Evolutionary conservation across 371 early-diverging fungal species (phyloP), one percentile per base, ranked within the genome.

Genomic region (Mycotypha africana): DNA sequence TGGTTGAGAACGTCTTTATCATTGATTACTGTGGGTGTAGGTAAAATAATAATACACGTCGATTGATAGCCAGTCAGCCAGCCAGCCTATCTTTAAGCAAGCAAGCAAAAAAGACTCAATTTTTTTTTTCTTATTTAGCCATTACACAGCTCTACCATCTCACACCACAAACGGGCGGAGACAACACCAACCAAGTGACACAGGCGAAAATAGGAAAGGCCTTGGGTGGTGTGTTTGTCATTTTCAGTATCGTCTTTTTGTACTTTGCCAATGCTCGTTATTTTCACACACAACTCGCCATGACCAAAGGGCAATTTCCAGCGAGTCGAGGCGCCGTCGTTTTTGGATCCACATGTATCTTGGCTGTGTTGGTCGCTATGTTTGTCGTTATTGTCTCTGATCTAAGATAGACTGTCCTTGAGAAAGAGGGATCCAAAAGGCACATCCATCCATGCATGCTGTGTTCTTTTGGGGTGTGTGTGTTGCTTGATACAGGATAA

Each of bases 1-100:
- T 89, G 88, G 87, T 51, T 89, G 39, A 72, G 90, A 38, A 82
- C 90, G 1, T 86, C 86, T 5, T 49, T 88, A 33, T 79, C 88
- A 1, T 49, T 87, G 42, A 81, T 85, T 17, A 86, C 88, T 11
- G 84, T 88, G 2, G 89, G 89, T 25, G 82, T 89, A 34, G 79
- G 77, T 74, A 58, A 65, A 58, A n/a, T n/a, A n/a, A n/a, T n/a
- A n/a, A n/a, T n/a, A n/a, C n/a, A n/a, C n/a, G n/a, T n/a, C n/a
- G n/a, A n/a, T n/a, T n/a, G n/a, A n/a, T n/a, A n/a, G n/a, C n/a
- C n/a, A n/a, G n/a, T n/a, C n/a, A n/a, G n/a, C n/a, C n/a, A n/a
- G n/a, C n/a, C n/a, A n/a, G n/a, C n/a, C n/a, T n/a, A n/a, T n/a
- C n/a, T n/a, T n/a, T n/a, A n/a, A n/a, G n/a, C n/a, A n/a, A n/a